Evolutionary conservation across 208 protist genomes (phyloP).

Genomic region (Acanthamoeba culbertsoni): DNA sequence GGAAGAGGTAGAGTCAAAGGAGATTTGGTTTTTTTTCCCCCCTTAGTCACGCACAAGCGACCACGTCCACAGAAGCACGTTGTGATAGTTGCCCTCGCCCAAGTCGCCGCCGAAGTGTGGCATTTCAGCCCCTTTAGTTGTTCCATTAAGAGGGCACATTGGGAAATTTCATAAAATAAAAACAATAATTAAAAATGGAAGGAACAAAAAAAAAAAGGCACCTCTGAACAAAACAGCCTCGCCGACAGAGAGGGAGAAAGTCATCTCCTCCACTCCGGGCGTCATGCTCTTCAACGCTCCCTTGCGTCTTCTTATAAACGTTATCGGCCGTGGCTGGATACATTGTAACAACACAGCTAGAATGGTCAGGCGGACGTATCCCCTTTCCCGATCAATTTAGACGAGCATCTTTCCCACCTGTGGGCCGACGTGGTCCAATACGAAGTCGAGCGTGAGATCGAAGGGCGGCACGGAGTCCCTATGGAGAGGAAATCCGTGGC

Average conservation of each 20-base stretch:
- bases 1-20: no score
- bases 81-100: constrained; percentile 11
- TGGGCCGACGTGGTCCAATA: not conserved
- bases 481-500: not conserved
- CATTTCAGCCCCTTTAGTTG: not conserved
- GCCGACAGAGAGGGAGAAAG: not conserved
- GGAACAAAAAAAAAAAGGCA: not conserved
- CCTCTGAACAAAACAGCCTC: constrained; percentile 6
- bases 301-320: not conserved
- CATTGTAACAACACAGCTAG: not conserved
- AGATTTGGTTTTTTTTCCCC: no score
- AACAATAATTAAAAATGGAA: no score
- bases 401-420: not conserved
- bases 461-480: not conserved
- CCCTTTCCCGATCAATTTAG: not conserved
- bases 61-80: constrained; percentile 21
- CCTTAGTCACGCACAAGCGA: not conserved
- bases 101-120: constrained; percentile 3
- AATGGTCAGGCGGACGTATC: not conserved
- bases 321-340: not conserved
- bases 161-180: no score
- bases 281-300: not conserved
- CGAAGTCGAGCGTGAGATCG: constrained; percentile 7
- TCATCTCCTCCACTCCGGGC: not conserved
- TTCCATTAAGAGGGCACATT: not conserved